A percentile compares a stretch with the other conserved stretches of the same genome.
phyloP scores from a whole-genome alignment of 306 rosid genomes.

The Boehmeria nivea region DNA sequence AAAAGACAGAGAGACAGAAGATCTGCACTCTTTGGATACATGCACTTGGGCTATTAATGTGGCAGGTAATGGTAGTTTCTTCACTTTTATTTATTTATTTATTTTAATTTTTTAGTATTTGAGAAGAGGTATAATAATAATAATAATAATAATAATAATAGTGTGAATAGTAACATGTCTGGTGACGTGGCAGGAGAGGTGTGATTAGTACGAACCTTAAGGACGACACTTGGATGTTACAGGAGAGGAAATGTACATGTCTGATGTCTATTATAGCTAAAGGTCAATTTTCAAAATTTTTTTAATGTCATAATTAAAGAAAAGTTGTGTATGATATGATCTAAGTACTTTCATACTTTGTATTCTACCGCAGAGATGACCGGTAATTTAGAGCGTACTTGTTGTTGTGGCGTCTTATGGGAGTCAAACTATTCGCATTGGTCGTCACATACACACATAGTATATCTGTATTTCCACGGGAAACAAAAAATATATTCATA shows the following conservation, averaged over 20 bases:
- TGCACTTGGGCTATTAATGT: slow-evolving; percentile 21
- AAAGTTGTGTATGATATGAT: background rate
- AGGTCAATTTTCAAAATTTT: background rate
- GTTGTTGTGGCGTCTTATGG: no score
- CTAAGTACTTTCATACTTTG: no score
- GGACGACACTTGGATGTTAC: slow-evolving; percentile 5
- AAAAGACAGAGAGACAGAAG: no score
- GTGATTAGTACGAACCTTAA: background rate
- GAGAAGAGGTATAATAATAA: background rate
- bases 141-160: background rate
- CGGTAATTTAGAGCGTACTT: no score
- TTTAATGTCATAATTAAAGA: background rate
- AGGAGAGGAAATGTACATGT: background rate
- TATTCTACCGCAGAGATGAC: no score
- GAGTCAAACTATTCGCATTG: no score
- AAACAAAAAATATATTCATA: no score
- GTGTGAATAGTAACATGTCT: slow-evolving; percentile 2
- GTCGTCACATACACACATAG: no score
- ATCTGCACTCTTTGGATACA: no score
- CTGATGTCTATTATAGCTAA: background rate
- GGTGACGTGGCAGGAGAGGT: slow-evolving; percentile 8
- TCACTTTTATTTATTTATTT: background rate
- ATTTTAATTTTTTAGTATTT: background rate
- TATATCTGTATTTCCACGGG: no score
- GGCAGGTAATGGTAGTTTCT: slow-evolving; percentile 16